Evolutionary conservation across 1,139 yeast genomes (phyloP).

Genomic region (Hansenula sp.): DNA sequence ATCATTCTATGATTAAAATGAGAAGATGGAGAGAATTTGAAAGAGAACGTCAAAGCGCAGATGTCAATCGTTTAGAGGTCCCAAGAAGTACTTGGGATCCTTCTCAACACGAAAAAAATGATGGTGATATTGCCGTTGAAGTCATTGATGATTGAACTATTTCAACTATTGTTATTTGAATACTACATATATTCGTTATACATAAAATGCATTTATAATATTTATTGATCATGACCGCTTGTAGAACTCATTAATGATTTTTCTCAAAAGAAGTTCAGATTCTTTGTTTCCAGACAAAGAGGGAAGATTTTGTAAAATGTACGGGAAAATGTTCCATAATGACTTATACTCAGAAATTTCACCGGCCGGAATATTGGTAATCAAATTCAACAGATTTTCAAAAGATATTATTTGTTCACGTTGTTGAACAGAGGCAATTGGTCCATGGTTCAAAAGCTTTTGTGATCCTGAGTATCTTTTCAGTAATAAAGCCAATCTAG

Average conservation of each 20-base stretch:
- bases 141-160: constrained; percentile 1
- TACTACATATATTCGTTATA: background rate
- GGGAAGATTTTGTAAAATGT: constrained; percentile 29
- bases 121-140: constrained; percentile 10
- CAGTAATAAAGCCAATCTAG: constrained; percentile 48
- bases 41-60: constrained; percentile 39
- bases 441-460: constrained; percentile 45
- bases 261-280: background rate
- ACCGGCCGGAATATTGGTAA: constrained; percentile 16
- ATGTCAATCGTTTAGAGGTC: constrained; percentile 1
- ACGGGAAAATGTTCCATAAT: constrained; percentile 30
- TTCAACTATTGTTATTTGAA: background rate
- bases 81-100: constrained; percentile 22
- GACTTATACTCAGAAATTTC: constrained; percentile 17
- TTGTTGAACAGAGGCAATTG: constrained; percentile 50
- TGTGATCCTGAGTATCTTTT: constrained; percentile 50
- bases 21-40: constrained; percentile 95
- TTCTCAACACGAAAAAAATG: constrained; percentile 10
- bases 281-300: background rate
- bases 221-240: background rate
- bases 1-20: constrained; percentile 82
- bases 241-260: background rate
- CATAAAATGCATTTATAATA: background rate
- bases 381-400: constrained; percentile 28
- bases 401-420: constrained; percentile 39